Base-by-base conservation (phyloP, 257 asterid genomes). In the Dorcoceras hygrometricum region DNA sequence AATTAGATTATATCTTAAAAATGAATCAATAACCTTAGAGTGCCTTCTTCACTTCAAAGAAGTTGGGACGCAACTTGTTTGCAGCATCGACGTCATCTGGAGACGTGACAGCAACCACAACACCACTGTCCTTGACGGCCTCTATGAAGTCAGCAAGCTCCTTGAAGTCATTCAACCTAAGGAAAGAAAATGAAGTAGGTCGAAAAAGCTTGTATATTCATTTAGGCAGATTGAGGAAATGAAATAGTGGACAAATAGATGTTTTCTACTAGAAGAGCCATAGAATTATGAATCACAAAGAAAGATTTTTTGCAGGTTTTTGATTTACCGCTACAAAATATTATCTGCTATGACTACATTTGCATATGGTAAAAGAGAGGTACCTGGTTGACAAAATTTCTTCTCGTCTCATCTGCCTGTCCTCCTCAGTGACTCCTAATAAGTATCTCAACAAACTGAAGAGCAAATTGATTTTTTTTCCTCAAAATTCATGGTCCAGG, bases 381-480 rank as follows among this genome's bases (percentile, higher is more conserved):
- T 86, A 94, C 99, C 95, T 90, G 59, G 98, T 89, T 39, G 95
- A 85, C 74, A 90, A 76, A 73, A 94, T 94, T 80, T 94, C 96
- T 77, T 89, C 98, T 24, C 98, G 87, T 76, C 97, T 87, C 48
- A 46, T 73, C 81, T 87, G 86, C 73, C 96, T 84, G 81, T 94
- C 98, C 76, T 90, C 96, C 73, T 91, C 93, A 0, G 96, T 85
- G 66, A 94, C 80, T 80, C 96, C 96, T 78, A 94, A 62, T 77
- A 94, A 76, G 78, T 94, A 67, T 69, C 98, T 85, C 85, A 88
- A 23, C 70, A 90, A 88, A 75, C 99, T 94, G 89, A 76, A 79
- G 67, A 58, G 54, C 66, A 59, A 67, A n/a, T 72, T 9, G 22
- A 29, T 43, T 57, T 61, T 58, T 57, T 71, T n/a, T n/a, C n/a